These are phyloP conservation scores for Candida smagusa DNA, from an alignment of 1,139 yeast species.

Conservation along the genomic window DNA sequence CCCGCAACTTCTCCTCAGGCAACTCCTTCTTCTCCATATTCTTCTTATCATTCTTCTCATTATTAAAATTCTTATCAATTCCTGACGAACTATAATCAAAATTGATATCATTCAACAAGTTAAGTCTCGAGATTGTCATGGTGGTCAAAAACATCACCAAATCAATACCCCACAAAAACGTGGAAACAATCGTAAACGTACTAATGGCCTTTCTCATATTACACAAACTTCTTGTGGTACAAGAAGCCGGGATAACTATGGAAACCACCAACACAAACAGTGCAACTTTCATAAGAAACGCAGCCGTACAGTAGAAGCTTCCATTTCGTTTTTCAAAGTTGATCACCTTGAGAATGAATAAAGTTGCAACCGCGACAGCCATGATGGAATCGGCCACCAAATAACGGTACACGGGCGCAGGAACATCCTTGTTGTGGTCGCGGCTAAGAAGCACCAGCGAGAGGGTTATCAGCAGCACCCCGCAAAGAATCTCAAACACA, in stretches of 20 bases:
- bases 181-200: constrained; percentile 37
- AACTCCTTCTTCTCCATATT: neutral
- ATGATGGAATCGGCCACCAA: constrained; percentile 39
- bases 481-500: constrained; percentile 32
- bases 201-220: constrained; percentile 34
- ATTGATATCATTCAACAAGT: constrained; percentile 34
- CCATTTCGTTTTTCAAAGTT: constrained; percentile 44
- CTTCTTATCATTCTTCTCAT: neutral
- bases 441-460: constrained; percentile 23
- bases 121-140: constrained; percentile 37
- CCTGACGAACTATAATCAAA: constrained; percentile 32
- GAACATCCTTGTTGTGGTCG: constrained; percentile 19
- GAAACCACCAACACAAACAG: constrained; percentile 32
- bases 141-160: constrained; percentile 41
- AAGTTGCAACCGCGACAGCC: constrained; percentile 31
- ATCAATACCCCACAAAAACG: constrained; percentile 40
- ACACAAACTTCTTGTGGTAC: constrained; percentile 24
- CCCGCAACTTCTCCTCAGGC: constrained; percentile 17
- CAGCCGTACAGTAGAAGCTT: constrained; percentile 38
- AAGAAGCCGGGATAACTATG: constrained; percentile 22
- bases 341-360: constrained; percentile 34
- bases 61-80: constrained; percentile 7
- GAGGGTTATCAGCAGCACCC: constrained; percentile 31
- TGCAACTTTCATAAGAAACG: constrained; percentile 31
- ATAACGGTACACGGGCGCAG: constrained; percentile 30